These are phyloP conservation scores for Lenzites betulinus DNA, from an alignment of 768 basidiomycete species.

Conservation along the genomic window DNA sequence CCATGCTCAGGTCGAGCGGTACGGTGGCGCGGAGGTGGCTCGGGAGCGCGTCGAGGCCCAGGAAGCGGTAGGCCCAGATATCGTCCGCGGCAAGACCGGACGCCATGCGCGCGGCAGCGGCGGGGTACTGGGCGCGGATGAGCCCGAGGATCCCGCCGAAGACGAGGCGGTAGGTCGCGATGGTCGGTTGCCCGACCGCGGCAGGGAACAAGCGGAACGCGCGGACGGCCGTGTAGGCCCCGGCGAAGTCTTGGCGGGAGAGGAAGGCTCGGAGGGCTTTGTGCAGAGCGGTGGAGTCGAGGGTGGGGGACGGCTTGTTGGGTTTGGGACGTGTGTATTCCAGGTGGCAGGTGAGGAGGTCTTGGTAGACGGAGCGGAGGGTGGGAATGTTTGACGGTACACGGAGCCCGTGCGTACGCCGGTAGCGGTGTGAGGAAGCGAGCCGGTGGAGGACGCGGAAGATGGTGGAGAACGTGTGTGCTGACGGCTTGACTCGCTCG, in stretches of 20 bases:
- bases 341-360: conserved; percentile 43
- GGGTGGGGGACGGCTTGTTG: conserved; percentile 1
- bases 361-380: conserved; percentile 46
- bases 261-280: conserved; percentile 49
- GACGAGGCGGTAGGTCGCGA: conserved; percentile 24
- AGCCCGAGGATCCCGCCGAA: conserved; percentile 16
- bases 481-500: conserved; percentile 41
- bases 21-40: background rate
- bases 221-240: conserved; percentile 43
- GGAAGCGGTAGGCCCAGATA: conserved; percentile 29
- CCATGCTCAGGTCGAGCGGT: conserved; percentile 14
- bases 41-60: conserved; percentile 18
- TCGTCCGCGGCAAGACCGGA: background rate
- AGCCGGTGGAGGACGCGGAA: conserved; percentile 37
- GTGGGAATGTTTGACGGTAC: conserved; percentile 26
- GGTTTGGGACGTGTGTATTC: conserved; percentile 20
- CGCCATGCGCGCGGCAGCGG: conserved; percentile 1
- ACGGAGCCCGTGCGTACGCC: conserved; percentile 24
- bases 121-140: conserved; percentile 11
- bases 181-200: background rate
- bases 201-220: conserved; percentile 20
- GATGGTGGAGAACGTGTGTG: conserved; percentile 45
- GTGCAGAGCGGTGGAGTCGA: conserved; percentile 37
- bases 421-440: conserved; percentile 15
- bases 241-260: conserved; percentile 47